Base-by-base conservation (phyloP, 2,329 filamentous ascomycete genomes). In the Claviceps sp. region DNA sequence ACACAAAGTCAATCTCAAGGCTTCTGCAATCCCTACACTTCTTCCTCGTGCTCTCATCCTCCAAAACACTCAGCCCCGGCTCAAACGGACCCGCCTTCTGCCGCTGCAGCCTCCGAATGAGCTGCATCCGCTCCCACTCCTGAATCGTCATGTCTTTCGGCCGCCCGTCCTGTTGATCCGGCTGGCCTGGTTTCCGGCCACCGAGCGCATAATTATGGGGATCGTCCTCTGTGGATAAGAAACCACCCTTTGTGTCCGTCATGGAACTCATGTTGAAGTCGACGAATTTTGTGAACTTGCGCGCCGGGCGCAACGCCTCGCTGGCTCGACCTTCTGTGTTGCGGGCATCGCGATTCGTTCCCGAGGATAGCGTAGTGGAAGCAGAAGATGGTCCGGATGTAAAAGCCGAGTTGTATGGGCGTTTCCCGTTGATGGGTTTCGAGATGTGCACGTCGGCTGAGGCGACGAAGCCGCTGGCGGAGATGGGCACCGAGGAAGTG, bases 261-360 rank as follows among this genome's bases (percentile, higher is more conserved):
- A 98, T 97, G 70, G 91, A 86, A 64, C 86, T 91, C 70, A 98
- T 93, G 67, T 98, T 93, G 70, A 96, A 97, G 64, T 98, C 93
- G 62, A 98, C 90, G 65, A 86, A 97, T 66, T 93, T 91, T 55
- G 86, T 82, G 59, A 97, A 96, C 63, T 94, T 96, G 62, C 83
- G 80, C 47, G 88, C 87, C 0, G 91, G 85, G 52, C 82, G 82
- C 48, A 94, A 82, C 44, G 66, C 55, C 65, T 63, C 72, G 16
- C 73, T 72, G 57, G 76, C 70, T 11, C 20, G 11, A 60, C 63
- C 65, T 59, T 63, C 30, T 4, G 30, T 65, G 58, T 68, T 70
- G 48, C 81, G 76, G 5, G 81, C 86, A 74, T 93, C 85, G 61
- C 88, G 84, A 61, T 80, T 79, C 37, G 77, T 87, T 13, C 75